These are phyloP conservation scores for Pythium grandisporangium DNA, from an alignment of 352 stramenopile genomes.

Conservation along the genomic window DNA sequence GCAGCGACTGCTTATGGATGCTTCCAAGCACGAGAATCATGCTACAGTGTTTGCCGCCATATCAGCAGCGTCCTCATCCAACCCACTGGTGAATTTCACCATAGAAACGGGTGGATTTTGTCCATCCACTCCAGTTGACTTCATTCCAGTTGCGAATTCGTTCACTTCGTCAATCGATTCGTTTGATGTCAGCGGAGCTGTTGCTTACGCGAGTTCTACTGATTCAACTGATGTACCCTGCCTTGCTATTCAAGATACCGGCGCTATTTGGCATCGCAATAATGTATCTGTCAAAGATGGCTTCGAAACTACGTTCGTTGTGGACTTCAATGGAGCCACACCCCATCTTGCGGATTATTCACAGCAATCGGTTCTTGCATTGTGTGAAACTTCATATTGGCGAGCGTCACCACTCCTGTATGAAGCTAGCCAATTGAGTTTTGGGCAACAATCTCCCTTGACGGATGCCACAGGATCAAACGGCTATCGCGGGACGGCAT, in stretches of 20 bases:
- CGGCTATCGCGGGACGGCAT: slow-evolving; percentile 4
- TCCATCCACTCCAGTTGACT: slow-evolving; percentile 3
- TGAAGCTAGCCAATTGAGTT: slow-evolving; percentile 15
- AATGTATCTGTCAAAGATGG: slow-evolving; percentile 25
- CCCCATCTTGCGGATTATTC: slow-evolving; percentile 9
- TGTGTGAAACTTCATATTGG: slow-evolving; percentile 69
- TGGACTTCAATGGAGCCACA: slow-evolving; percentile 12
- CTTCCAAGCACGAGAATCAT: slow-evolving; percentile 66
- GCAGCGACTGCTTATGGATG: slow-evolving; percentile 55
- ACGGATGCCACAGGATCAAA: no score
- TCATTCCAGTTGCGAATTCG: slow-evolving; percentile 7
- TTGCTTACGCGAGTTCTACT: background rate
- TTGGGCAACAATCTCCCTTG: no score
- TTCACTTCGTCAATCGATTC: slow-evolving; percentile 9
- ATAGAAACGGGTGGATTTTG: slow-evolving; percentile 2
- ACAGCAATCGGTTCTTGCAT: slow-evolving; percentile 61
- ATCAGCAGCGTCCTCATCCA: background rate
- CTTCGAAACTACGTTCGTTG: slow-evolving; percentile 37
- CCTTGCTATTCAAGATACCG: slow-evolving; percentile 7
- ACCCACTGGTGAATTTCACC: no score
- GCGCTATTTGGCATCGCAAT: slow-evolving; percentile 38
- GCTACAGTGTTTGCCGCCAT: slow-evolving; percentile 34
- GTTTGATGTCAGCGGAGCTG: slow-evolving; percentile 13
- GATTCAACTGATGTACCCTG: background rate
- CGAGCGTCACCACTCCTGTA: slow-evolving; percentile 38